phyloP scores from a whole-genome alignment of 1,284 basidiomycete genomes.

The Melampsora americana region DNA sequence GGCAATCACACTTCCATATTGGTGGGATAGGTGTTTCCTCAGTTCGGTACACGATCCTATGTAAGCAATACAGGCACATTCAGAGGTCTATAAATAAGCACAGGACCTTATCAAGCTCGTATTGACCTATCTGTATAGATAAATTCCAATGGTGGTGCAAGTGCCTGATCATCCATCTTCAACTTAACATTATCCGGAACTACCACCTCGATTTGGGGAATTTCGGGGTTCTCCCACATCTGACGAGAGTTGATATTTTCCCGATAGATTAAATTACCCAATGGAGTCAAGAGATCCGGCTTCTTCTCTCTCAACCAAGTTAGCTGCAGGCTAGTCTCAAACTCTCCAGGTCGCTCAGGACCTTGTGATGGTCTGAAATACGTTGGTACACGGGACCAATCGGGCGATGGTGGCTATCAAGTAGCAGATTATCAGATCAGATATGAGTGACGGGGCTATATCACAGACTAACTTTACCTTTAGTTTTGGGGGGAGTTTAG shows the following conservation, averaged over 20 bases:
- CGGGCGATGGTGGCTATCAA: conserved; percentile 26
- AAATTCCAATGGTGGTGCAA: conserved; percentile 38
- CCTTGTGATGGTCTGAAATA: conserved; percentile 30
- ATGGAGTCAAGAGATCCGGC: conserved; percentile 27
- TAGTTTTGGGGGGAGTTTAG: neutral
- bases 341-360: conserved; percentile 33
- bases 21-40: conserved; percentile 25
- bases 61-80: neutral
- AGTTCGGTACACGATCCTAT: conserved; percentile 26
- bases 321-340: conserved; percentile 9
- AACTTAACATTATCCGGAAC: conserved; percentile 27
- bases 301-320: conserved; percentile 29
- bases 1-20: conserved; percentile 35
- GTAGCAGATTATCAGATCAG: neutral
- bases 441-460: neutral
- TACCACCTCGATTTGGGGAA: conserved; percentile 24
- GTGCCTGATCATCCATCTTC: conserved; percentile 14
- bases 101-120: neutral
- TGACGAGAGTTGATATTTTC: conserved; percentile 35
- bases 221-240: conserved; percentile 43
- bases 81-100: neutral
- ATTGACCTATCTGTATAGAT: conserved; percentile 38
- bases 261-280: conserved; percentile 26
- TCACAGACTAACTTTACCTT: neutral
- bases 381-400: conserved; percentile 10